Percentiles rank a stretch among this genome's conserved stretches.
phyloP scores from a whole-genome alignment of 164 flowering plant genomes.

The Dillenia turbinata region DNA sequence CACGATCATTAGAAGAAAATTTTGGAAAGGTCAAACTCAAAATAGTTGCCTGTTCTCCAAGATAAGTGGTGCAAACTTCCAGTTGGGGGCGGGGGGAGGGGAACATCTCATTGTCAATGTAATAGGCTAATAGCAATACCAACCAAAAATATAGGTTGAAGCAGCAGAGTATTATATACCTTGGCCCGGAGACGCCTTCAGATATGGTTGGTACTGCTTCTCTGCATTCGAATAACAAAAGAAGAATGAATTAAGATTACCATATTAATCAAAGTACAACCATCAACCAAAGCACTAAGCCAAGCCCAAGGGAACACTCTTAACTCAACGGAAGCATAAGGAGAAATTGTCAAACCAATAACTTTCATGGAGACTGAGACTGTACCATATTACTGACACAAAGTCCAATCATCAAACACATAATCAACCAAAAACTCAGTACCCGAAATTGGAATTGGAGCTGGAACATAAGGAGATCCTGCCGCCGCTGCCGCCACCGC shows the following conservation, averaged over 20 bases:
- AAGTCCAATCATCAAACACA: neutral
- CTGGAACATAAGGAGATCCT: slow-evolving; percentile 9
- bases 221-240: slow-evolving; percentile 28
- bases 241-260: neutral
- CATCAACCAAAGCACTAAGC: neutral
- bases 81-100: too few relatives aligned
- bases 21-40: too few relatives aligned
- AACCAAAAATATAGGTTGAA: too few relatives aligned
- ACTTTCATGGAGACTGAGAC: neutral
- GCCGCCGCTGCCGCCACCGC: slow-evolving; percentile 1
- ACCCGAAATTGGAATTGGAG: slow-evolving; percentile 50
- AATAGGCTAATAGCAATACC: too few relatives aligned
- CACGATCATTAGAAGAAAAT: too few relatives aligned
- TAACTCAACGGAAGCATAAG: neutral
- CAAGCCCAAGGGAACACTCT: neutral
- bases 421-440: neutral
- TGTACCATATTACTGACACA: neutral
- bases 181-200: slow-evolving; percentile 22
- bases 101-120: too few relatives aligned
- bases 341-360: neutral
- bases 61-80: too few relatives aligned
- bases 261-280: neutral
- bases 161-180: slow-evolving; percentile 20
- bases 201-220: slow-evolving; percentile 34
- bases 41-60: too few relatives aligned